Evolutionary conservation across 1,284 basidiomycete species (phyloP).

Genomic region (Melampsora americana): DNA sequence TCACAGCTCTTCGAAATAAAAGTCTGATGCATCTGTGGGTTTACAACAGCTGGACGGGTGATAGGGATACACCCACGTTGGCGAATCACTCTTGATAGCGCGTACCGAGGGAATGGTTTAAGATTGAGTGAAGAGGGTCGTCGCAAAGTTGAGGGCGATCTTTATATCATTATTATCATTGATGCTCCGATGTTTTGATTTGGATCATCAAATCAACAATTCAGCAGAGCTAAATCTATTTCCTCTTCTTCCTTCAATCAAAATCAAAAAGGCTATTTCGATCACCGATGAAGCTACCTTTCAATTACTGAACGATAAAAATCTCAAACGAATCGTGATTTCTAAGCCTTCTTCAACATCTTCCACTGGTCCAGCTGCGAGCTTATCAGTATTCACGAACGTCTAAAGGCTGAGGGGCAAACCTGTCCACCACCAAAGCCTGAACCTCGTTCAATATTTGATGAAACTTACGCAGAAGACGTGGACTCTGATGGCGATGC

Average conservation of each 20-base stretch:
- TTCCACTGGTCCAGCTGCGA: neutral
- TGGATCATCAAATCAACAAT: neutral
- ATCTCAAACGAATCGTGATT: conserved; percentile 28
- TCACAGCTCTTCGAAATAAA: no score
- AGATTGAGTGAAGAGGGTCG: conserved; percentile 18
- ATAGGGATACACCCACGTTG: conserved; percentile 12
- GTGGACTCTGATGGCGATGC: conserved; percentile 11
- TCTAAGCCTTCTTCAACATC: neutral
- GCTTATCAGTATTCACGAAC: neutral
- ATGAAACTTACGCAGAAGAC: conserved; percentile 15
- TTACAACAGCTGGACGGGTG: conserved; percentile 24
- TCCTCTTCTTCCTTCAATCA: neutral
- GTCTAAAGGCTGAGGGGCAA: neutral
- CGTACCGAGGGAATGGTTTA: conserved; percentile 37
- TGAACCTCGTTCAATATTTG: neutral
- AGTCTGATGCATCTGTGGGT: neutral
- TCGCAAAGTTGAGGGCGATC: conserved; percentile 21
- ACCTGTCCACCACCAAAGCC: neutral
- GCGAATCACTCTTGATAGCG: conserved; percentile 29
- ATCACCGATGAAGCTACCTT: conserved; percentile 36
- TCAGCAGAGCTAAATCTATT: neutral
- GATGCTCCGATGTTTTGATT: neutral
- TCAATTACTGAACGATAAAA: conserved; percentile 34
- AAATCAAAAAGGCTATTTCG: neutral
- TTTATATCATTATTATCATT: neutral